phyloP scores from a whole-genome alignment of 208 protist genomes.

The Herpetomonas muscarum region DNA sequence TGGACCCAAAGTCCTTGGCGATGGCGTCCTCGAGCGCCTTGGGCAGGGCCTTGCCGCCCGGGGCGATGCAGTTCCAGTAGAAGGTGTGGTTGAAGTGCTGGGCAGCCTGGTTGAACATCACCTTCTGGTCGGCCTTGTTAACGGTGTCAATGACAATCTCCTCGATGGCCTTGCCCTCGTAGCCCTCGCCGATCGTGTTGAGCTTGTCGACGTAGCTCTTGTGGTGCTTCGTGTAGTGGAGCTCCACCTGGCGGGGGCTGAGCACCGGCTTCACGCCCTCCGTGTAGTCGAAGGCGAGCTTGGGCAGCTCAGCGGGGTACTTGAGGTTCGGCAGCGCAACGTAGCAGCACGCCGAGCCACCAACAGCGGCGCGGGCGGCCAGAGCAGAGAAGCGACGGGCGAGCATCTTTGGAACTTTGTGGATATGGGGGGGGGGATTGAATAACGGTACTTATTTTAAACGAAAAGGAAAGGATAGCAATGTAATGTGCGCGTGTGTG shows the following conservation, averaged over 20 bases:
- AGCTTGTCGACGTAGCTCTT: conserved; percentile 91
- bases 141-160: conserved; percentile 55
- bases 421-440: conserved; percentile 1
- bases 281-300: conserved; percentile 63
- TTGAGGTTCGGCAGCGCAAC: conserved; percentile 50
- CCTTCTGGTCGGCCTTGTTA: conserved; percentile 54
- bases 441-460: conserved; percentile 8
- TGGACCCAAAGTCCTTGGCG: conserved; percentile 64
- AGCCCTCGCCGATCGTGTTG: conserved; percentile 69
- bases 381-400: conserved; percentile 16
- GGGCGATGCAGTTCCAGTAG: conserved; percentile 82
- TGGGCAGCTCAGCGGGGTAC: conserved; percentile 74
- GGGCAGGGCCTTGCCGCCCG: conserved; percentile 62
- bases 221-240: conserved; percentile 93
- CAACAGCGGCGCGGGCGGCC: conserved; percentile 6
- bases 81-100: conserved; percentile 94
- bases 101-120: conserved; percentile 87
- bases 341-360: conserved; percentile 26
- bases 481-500: not conserved
- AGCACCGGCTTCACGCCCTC: conserved; percentile 71
- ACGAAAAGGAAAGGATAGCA: not conserved
- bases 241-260: conserved; percentile 76
- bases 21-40: conserved; percentile 68
- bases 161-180: conserved; percentile 83
- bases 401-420: conserved; percentile 14